Evolutionary conservation across 768 basidiomycete genomes (phyloP).

Genomic region (Podaxis sp.): DNA sequence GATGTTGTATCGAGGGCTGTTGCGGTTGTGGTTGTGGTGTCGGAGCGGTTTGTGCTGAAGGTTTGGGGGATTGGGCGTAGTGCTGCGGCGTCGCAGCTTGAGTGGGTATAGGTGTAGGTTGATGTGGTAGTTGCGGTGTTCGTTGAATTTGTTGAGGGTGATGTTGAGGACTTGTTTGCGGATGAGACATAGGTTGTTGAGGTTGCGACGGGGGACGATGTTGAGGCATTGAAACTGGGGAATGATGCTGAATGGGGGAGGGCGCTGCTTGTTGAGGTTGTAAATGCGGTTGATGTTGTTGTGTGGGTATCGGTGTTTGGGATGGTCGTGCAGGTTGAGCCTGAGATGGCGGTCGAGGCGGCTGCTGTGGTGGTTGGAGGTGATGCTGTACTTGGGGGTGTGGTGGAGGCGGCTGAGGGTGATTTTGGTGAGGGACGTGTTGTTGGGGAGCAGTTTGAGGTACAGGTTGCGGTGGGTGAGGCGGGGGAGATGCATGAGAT

Average conservation of each 20-base stretch:
- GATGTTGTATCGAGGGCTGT: conserved; percentile 15
- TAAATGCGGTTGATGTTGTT: conserved; percentile 16
- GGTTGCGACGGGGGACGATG: conserved; percentile 7
- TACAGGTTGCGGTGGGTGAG: conserved; percentile 14
- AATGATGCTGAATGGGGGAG: conserved; percentile 10
- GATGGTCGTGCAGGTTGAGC: conserved; percentile 11
- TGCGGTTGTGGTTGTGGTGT: conserved; percentile 16
- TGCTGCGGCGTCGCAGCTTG: conserved; percentile 17
- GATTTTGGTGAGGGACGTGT: background rate
- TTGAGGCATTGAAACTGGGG: conserved; percentile 10
- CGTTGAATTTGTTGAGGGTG: conserved; percentile 12
- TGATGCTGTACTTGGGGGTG: conserved; percentile 21
- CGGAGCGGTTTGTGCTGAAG: conserved; percentile 13
- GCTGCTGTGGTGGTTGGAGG: conserved; percentile 20
- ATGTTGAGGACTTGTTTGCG: conserved; percentile 20
- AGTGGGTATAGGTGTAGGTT: conserved; percentile 11
- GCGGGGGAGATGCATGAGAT: conserved; percentile 14
- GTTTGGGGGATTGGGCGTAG: conserved; percentile 20
- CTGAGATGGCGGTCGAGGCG: conserved; percentile 10
- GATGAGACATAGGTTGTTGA: conserved; percentile 13
- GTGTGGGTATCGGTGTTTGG: conserved; percentile 17
- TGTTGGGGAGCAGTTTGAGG: background rate
- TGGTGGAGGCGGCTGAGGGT: conserved; percentile 18
- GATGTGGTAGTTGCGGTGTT: conserved; percentile 4
- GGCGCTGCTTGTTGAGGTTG: conserved; percentile 14